These are phyloP conservation scores for Cercospora nicotianae DNA, from an alignment of 2,329 filamentous ascomycete genomes.

Conservation along the genomic window DNA sequence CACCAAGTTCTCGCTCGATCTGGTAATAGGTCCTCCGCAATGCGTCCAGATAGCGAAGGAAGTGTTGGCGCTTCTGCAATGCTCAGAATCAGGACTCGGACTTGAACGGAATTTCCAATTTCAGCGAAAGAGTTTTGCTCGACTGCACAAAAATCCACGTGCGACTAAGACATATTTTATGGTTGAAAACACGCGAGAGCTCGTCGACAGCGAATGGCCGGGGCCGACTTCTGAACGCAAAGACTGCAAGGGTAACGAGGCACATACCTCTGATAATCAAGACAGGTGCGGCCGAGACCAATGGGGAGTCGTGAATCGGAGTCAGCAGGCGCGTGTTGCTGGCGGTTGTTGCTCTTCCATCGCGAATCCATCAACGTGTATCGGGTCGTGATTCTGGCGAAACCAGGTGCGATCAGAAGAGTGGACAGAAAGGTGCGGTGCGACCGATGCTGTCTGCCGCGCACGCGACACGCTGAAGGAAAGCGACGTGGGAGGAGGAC, in stretches of 20 bases:
- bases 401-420: not conserved
- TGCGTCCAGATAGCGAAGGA: not conserved
- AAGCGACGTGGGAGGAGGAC: not conserved
- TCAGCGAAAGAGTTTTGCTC: not conserved
- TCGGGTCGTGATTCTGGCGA: not conserved
- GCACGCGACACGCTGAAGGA: not conserved
- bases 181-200: not conserved
- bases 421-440: conserved; percentile 20
- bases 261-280: conserved; percentile 1
- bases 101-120: not conserved
- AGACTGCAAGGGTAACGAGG: not conserved
- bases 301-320: not conserved
- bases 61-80: not conserved
- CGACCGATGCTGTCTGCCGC: not conserved
- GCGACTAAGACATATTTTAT: not conserved
- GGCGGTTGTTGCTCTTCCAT: conserved; percentile 7
- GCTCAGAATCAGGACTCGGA: not conserved
- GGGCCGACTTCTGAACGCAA: not conserved
- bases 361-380: conserved; percentile 9
- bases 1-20: not conserved
- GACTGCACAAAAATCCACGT: not conserved
- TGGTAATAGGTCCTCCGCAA: not conserved
- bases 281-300: not conserved
- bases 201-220: not conserved
- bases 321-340: conserved; percentile 2